Percentiles rank a stretch among this genome's conserved stretches.
Conservation (phyloP, 2,329 filamentous ascomycete species). For the Cladosporium sp. region DNA sequence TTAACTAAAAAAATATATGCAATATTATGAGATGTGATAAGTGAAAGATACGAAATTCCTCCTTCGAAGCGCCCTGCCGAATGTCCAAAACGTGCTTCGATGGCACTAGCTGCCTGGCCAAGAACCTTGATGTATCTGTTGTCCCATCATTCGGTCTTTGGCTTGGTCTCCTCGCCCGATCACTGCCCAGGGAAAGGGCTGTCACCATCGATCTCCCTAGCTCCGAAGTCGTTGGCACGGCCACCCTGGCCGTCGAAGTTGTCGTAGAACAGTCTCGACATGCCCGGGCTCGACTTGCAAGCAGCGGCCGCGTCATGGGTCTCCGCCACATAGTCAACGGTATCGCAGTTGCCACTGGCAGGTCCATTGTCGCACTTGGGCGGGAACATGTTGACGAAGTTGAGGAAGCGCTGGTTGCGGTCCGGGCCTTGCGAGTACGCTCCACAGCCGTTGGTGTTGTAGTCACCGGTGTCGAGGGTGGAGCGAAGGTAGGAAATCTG, state of each 20-base stretch:
- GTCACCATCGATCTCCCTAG: conserved; percentile 24
- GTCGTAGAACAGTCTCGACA: conserved; percentile 31
- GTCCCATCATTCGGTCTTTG: neutral
- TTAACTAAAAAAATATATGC: too few species aligned
- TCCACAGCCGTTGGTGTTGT: conserved; percentile 26
- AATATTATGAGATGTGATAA: too few species aligned
- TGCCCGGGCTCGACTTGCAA: conserved; percentile 28
- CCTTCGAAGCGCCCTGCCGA: too few species aligned
- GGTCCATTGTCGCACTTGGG: conserved; percentile 24
- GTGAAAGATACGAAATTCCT: too few species aligned
- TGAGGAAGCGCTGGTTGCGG: conserved; percentile 34
- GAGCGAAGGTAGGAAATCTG: conserved; percentile 32
- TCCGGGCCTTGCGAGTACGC: conserved; percentile 28
- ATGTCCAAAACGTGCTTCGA: too few species aligned
- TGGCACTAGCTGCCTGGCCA: too few species aligned
- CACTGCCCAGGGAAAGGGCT: neutral
- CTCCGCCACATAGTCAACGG: conserved; percentile 28
- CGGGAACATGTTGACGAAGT: conserved; percentile 31
- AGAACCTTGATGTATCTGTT: neutral
- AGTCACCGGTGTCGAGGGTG: conserved; percentile 29
- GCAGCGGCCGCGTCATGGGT: conserved; percentile 31
- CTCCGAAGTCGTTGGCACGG: conserved; percentile 29
- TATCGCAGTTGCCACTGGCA: conserved; percentile 24
- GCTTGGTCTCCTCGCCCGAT: neutral
- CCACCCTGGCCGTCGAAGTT: conserved; percentile 31